These are phyloP conservation scores for Termitomyces sp. DNA, from an alignment of 768 basidiomycete species.

Conservation along the genomic window DNA sequence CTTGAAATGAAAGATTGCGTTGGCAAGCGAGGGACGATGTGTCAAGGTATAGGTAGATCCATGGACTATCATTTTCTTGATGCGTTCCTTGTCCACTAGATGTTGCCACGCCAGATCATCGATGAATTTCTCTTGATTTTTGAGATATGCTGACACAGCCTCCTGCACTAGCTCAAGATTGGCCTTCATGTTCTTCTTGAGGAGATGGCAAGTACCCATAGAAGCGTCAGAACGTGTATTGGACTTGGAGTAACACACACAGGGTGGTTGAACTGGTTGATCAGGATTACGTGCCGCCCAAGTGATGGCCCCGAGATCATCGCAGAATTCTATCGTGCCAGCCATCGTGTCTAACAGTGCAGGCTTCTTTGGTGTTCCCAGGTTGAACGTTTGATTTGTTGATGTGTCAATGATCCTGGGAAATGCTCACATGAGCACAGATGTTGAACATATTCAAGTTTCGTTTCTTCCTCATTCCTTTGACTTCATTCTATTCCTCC, in stretches of 20 bases:
- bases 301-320: not conserved
- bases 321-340: not conserved
- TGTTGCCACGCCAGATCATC: not conserved
- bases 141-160: not conserved
- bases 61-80: not conserved
- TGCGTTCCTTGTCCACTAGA: not conserved
- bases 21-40: not conserved
- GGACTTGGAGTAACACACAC: not conserved
- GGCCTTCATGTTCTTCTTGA: not conserved
- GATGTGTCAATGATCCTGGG: not conserved
- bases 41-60: not conserved
- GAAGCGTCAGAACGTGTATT: not conserved
- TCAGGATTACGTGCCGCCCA: not conserved
- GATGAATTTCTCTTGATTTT: not conserved
- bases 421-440: too few relatives aligned
- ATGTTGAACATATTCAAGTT: too few relatives aligned
- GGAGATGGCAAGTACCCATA: not conserved
- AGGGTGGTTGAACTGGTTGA: not conserved
- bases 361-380: not conserved
- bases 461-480: too few relatives aligned
- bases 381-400: too few relatives aligned
- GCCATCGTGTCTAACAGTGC: not conserved
- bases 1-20: not conserved
- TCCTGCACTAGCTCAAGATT: not conserved
- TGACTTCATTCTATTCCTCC: too few relatives aligned